Base-by-base conservation (phyloP, 805 yeast species). In the Ogataea thermomethanolica region DNA sequence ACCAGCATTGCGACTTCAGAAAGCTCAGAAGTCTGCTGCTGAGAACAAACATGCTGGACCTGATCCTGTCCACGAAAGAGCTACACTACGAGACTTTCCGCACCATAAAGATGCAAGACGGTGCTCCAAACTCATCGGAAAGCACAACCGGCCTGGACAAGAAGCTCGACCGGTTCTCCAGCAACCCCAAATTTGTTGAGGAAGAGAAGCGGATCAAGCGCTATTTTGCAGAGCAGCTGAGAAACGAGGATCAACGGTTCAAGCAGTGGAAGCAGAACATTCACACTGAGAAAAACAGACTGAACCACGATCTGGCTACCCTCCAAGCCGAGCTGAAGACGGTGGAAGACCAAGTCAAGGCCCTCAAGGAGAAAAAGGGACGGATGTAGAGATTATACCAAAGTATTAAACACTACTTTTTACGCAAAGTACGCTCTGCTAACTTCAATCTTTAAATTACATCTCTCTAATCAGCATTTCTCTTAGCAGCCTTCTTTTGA, bases 261-360 rank as follows among this genome's bases (percentile, higher is more conserved):
- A 86, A 95, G 72, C 96, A 91, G 71, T 93, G 99, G 99, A 97
- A 90, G 69, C 86, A 89, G 55, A 91, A 93, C 61, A 87, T 93
- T 54, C 93, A 89, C 52, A 88, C 87, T 54, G 97, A 93, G 70
- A 84, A 96, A 69, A 86, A 89, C 66, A 79, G 95, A 64, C 75
- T 93, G 61, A 93, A 93, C 68, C 84, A 84, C 65, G 99, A 93
- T 65, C 75, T 93, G 56, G 96, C 91, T 56, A 88, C 84, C 53
- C 78, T 90, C 67, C 96, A 89, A 64, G 65, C 75, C 43, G 81
- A 84, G 62, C 78, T 83, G 56, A 84, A 83, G 61, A 65, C 74
- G 39, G 69, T 85, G 58, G 93, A 85, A 58, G 89, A 83, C 41
- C 85, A 79, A 62, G 86, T 84, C 38, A 81, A 78, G 63, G 69